Base-by-base conservation (phyloP, 2,329 filamentous ascomycete species). In the Escovopsis sp. region DNA sequence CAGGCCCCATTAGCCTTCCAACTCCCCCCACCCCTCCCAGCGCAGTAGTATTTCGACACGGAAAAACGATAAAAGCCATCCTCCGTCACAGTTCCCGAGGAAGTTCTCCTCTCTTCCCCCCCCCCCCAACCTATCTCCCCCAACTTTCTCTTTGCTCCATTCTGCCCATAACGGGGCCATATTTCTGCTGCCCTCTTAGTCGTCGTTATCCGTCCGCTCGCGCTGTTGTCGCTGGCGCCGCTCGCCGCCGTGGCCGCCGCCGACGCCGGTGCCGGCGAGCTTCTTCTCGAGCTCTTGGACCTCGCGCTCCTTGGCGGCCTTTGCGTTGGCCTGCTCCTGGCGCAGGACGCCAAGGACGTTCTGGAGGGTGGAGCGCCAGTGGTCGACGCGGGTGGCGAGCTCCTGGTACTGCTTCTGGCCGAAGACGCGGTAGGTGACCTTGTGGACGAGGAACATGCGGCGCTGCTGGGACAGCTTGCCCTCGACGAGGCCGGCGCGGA, bases 351-450 rank as follows among this genome's bases (percentile, higher is more conserved):
- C 68, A 51, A 93, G 68, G 14, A 98, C 87, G 51, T 76, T 78
- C 57, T 77, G 74, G 54, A 96, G 69, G 53, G 84, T 89, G 53
- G 76, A 72, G 62, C 83, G 80, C 89, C 89, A 96, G 61, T 87
- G 84, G 65, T 94, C 88, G 55, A 98, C 70, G 47, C 89, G 76
- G 48, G 83, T 85, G 46, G 86, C 84, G 41, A 98, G 81, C 70
- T 98, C 89, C 53, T 84, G 79, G 87, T 93, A 98, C 70, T 98
- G 91, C 73, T 93, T 93, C 70, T 94, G 86, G 53, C 86, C 86
- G 57, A 98, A 98, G 42, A 95, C 88, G 47, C 91, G 81, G 74
- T 96, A 95, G 46, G 87, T 94, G 54, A 86, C 86, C 60, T 91
- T 80, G 72, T 98, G 91, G 47, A 98, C 86, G 41, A 95, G 73